Conservation (phyloP, 352 stramenopile species). For the Globisporangium uncinulatum region DNA sequence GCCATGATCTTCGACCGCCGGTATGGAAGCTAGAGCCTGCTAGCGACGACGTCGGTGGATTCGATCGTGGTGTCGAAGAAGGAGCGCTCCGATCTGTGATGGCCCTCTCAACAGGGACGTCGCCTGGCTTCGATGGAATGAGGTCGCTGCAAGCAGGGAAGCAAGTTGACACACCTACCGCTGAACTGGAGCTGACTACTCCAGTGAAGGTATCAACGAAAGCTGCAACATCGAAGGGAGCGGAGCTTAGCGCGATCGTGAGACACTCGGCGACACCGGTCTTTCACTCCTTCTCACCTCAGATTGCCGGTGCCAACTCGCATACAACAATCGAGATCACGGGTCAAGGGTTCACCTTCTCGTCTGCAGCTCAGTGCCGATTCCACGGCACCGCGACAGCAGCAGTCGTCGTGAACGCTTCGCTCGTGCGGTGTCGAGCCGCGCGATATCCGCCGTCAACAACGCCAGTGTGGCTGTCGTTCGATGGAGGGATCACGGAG, state of each 20-base stretch:
- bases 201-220: too few relatives aligned
- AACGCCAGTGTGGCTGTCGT: conserved; percentile 22
- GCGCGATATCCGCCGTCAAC: conserved; percentile 19
- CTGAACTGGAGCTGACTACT: too few relatives aligned
- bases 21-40: too few relatives aligned
- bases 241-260: conserved; percentile 15
- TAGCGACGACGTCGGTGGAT: too few relatives aligned
- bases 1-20: too few relatives aligned
- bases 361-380: conserved; percentile 19
- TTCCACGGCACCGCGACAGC: conserved; percentile 20
- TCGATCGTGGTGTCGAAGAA: too few relatives aligned
- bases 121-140: too few relatives aligned
- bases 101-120: too few relatives aligned
- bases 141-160: too few relatives aligned
- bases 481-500: conserved; percentile 17
- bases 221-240: too few relatives aligned
- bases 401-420: conserved; percentile 21
- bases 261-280: conserved; percentile 9
- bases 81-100: too few relatives aligned
- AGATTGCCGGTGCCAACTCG: conserved; percentile 13
- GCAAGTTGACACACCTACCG: too few relatives aligned
- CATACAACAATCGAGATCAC: conserved; percentile 21
- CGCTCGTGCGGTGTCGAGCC: conserved; percentile 29
- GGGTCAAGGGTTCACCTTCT: conserved; percentile 30
- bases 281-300: conserved; percentile 22